A percentile compares a stretch with the other conserved stretches of the same genome.
These are phyloP conservation scores for Xylaria sp. DNA, from an alignment of 2,329 filamentous ascomycete species.

Conservation along the genomic window DNA sequence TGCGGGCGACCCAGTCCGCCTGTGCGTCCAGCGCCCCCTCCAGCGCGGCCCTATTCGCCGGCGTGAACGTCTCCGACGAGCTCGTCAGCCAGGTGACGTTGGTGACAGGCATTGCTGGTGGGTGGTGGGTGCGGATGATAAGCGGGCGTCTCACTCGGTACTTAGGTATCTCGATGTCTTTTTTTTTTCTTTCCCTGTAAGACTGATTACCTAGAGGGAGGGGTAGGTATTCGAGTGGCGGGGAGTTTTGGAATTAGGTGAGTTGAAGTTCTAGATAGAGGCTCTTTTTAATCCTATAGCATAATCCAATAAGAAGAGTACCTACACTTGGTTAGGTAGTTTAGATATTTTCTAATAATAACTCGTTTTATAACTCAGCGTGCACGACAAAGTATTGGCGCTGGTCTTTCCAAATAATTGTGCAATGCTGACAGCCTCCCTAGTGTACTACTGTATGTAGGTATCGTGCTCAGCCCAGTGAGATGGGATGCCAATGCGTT, in stretches of 20 bases:
- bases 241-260: background rate
- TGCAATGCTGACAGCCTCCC: conserved; percentile 19
- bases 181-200: background rate
- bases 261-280: conserved; percentile 2
- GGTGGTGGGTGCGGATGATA: conserved; percentile 2
- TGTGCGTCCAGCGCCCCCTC: conserved; percentile 55
- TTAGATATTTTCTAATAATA: conserved; percentile 30
- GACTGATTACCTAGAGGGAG: background rate
- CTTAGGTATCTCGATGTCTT: background rate
- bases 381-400: background rate
- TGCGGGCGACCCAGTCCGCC: conserved; percentile 53
- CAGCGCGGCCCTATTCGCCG: conserved; percentile 53
- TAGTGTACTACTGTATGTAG: background rate
- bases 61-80: conserved; percentile 45
- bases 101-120: conserved; percentile 42
- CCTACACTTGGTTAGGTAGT: background rate
- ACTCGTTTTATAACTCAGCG: background rate
- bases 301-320: conserved; percentile 22
- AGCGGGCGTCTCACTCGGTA: background rate
- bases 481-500: conserved; percentile 13
- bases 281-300: conserved; percentile 22
- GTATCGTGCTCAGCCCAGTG: conserved; percentile 15
- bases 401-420: conserved; percentile 22
- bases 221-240: background rate
- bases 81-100: conserved; percentile 45